Conservation (phyloP, 768 basidiomycete genomes). For the Collybiopsis luxurians region DNA sequence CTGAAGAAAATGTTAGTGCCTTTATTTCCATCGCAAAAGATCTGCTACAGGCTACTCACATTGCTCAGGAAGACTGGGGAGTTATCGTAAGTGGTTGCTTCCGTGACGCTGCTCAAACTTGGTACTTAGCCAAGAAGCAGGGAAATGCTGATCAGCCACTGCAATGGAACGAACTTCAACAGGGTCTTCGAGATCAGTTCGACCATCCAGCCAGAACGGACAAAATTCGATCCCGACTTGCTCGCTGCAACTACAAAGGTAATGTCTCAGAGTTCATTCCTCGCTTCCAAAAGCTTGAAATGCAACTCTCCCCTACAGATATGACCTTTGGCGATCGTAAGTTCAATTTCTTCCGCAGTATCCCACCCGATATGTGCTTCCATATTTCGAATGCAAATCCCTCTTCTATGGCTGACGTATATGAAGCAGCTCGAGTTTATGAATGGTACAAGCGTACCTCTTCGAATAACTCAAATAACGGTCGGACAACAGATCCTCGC, state of each 20-base stretch:
- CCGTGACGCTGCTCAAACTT: background rate
- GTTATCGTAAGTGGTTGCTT: background rate
- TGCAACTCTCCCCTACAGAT: background rate
- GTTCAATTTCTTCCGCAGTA: background rate
- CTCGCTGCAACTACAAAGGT: background rate
- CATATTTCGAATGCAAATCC: background rate
- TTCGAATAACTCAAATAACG: background rate
- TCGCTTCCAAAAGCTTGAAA: constrained; percentile 3
- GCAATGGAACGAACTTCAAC: background rate
- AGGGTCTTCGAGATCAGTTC: background rate
- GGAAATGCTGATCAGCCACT: background rate
- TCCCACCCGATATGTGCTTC: background rate
- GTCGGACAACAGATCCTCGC: background rate
- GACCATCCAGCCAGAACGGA: background rate
- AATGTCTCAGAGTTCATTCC: constrained; percentile 2
- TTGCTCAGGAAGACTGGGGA: constrained; percentile 1
- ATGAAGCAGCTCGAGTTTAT: constrained; percentile 11
- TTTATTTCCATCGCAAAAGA: background rate
- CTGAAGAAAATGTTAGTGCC: constrained; percentile 2
- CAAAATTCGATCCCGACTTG: background rate
- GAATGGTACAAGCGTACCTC: constrained; percentile 5
- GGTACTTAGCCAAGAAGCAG: background rate
- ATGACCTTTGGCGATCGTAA: constrained; percentile 6
- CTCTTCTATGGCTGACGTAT: constrained; percentile 8
- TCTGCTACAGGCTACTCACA: background rate